These are phyloP conservation scores for Cyclotella kingstonii DNA, from an alignment of 108 stramenopile species.

Conservation along the genomic window DNA sequence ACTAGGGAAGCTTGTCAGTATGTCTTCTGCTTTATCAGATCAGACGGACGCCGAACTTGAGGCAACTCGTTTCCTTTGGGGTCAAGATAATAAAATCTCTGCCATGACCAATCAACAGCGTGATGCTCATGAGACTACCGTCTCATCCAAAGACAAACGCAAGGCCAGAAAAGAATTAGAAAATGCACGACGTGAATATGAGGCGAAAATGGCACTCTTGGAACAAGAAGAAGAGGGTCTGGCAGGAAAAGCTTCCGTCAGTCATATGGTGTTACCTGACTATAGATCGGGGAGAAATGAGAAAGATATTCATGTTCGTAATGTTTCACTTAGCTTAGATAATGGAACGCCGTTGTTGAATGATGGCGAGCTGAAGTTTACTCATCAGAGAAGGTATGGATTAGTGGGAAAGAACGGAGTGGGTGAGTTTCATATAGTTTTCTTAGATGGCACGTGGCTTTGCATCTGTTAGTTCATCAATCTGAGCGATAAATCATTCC, in stretches of 20 bases:
- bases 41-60: constrained; percentile 58
- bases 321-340: constrained; percentile 76
- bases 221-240: constrained; percentile 53
- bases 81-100: constrained; percentile 59
- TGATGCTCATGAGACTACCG: constrained; percentile 63
- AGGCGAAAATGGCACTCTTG: constrained; percentile 44
- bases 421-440: too few species aligned
- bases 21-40: constrained; percentile 57
- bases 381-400: constrained; percentile 86
- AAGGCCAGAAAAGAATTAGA: constrained; percentile 77
- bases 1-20: constrained; percentile 67
- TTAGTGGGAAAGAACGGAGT: constrained; percentile 37
- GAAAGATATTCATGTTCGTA: constrained; percentile 80
- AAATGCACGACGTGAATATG: constrained; percentile 58
- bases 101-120: constrained; percentile 69
- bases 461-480: constrained; percentile 6
- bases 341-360: constrained; percentile 90
- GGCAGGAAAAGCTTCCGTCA: constrained; percentile 60
- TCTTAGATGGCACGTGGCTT: too few species aligned
- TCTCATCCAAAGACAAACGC: constrained; percentile 72
- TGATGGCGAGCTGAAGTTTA: constrained; percentile 88
- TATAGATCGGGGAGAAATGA: constrained; percentile 74
- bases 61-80: constrained; percentile 64
- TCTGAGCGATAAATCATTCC: too few species aligned
- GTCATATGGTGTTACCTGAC: constrained; percentile 81